A percentile compares a stretch with the other conserved stretches of the same genome.
Conservation (phyloP, 2,329 filamentous ascomycete species). For the Lachnellula suecica region DNA sequence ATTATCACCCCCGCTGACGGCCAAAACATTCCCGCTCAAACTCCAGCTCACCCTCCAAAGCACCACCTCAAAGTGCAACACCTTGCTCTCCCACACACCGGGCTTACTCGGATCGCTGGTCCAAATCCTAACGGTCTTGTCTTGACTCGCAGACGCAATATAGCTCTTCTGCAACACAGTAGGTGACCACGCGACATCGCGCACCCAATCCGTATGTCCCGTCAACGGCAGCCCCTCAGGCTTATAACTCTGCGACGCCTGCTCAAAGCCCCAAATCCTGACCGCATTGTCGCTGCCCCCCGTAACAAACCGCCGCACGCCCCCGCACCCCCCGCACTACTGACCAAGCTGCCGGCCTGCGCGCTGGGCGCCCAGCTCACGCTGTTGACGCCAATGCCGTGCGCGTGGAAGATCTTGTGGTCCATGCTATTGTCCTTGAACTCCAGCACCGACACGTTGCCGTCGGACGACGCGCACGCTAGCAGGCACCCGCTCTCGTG, state of each 20-base stretch:
- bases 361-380: constrained; percentile 93
- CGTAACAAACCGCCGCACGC: constrained; percentile 80
- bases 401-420: constrained; percentile 85
- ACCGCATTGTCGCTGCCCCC: constrained; percentile 92
- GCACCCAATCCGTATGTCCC: constrained; percentile 94
- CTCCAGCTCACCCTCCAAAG: constrained; percentile 99
- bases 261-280: constrained; percentile 87
- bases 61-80: constrained; percentile 82
- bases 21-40: constrained; percentile 92
- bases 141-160: constrained; percentile 92
- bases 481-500: constrained; percentile 94
- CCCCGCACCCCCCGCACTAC: constrained; percentile 60
- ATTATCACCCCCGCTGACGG: constrained; percentile 92
- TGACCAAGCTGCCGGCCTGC: constrained; percentile 80
- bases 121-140: constrained; percentile 98
- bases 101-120: constrained; percentile 69
- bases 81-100: constrained; percentile 80
- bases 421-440: constrained; percentile 96
- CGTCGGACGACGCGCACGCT: constrained; percentile 91
- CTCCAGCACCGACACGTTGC: constrained; percentile 89
- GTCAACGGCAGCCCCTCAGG: constrained; percentile 63
- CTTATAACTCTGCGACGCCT: constrained; percentile 59
- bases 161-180: constrained; percentile 95
- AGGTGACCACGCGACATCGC: constrained; percentile 95
- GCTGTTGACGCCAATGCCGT: constrained; percentile 91